These are phyloP conservation scores for Dryas drummondii DNA, from an alignment of 306 rosid genomes.

Conservation along the genomic window DNA sequence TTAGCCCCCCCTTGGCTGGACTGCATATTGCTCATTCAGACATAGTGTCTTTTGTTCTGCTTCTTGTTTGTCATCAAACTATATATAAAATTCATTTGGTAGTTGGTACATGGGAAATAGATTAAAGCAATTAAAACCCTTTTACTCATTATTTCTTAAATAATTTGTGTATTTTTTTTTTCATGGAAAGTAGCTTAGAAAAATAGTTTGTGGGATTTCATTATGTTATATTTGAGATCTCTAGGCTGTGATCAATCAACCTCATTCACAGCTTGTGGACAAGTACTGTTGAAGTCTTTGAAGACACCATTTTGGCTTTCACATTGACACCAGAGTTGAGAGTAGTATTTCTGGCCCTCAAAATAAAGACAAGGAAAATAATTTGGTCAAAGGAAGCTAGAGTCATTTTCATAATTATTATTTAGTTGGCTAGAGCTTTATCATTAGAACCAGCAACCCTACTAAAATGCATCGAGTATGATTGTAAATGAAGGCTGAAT, in stretches of 20 bases:
- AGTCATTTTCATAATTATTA: background rate
- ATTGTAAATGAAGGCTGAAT: too few relatives aligned
- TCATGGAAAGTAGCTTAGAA: background rate
- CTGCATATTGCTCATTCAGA: constrained; percentile 19
- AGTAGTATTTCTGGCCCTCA: too few relatives aligned
- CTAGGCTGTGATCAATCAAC: background rate
- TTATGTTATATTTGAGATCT: too few relatives aligned
- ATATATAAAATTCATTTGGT: background rate
- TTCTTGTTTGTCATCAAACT: constrained; percentile 11
- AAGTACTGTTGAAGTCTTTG: background rate
- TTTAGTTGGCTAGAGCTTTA: too few relatives aligned
- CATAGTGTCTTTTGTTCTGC: background rate
- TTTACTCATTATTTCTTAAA: background rate
- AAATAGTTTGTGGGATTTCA: background rate
- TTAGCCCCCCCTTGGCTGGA: constrained; percentile 27
- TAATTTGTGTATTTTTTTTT: background rate
- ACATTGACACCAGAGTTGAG: background rate
- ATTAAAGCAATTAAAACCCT: background rate
- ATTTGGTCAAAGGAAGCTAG: background rate
- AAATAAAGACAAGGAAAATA: background rate
- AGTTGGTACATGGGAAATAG: background rate
- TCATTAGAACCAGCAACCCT: too few relatives aligned
- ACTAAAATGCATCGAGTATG: too few relatives aligned
- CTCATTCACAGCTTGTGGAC: background rate
- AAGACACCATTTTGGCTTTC: background rate